Conservation (phyloP, 768 basidiomycete species). For the Lactifluus pinguis region DNA sequence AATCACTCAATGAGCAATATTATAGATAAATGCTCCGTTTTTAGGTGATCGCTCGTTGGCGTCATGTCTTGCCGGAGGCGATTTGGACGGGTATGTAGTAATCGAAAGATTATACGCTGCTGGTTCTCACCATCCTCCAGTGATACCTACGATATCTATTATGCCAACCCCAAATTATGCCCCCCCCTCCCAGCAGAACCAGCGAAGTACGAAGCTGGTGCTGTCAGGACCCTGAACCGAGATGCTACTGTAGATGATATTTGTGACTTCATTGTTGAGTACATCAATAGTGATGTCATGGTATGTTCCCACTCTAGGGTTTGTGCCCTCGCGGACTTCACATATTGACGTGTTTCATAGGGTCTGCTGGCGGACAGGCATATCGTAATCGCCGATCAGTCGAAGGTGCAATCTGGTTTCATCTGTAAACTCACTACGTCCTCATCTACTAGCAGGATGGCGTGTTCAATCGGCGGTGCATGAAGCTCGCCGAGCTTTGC, state of each 20-base stretch:
- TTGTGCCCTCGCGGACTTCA: not conserved
- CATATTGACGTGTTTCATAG: not conserved
- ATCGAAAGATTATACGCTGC: not conserved
- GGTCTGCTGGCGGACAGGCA: not conserved
- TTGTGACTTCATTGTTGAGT: constrained; percentile 74
- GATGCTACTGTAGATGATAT: constrained; percentile 59
- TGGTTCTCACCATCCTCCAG: constrained; percentile 28
- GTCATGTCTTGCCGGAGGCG: constrained; percentile 64
- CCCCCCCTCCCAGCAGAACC: constrained; percentile 42
- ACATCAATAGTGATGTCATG: constrained; percentile 75
- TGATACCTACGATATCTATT: constrained; percentile 53
- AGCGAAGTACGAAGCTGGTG: constrained; percentile 39
- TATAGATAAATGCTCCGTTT: not conserved
- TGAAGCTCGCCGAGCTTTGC: not conserved
- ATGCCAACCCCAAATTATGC: constrained; percentile 44
- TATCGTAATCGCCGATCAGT: not conserved
- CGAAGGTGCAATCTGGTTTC: not conserved
- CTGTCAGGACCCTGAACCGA: constrained; percentile 7
- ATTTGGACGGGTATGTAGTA: constrained; percentile 61
- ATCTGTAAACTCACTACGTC: not conserved
- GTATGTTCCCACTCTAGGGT: constrained; percentile 30
- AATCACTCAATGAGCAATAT: not conserved
- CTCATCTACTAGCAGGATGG: not conserved
- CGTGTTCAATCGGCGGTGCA: not conserved
- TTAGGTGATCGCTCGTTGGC: constrained; percentile 54